phyloP scores from a whole-genome alignment of 352 stramenopile species.

The Thraustochytrium sp. region DNA sequence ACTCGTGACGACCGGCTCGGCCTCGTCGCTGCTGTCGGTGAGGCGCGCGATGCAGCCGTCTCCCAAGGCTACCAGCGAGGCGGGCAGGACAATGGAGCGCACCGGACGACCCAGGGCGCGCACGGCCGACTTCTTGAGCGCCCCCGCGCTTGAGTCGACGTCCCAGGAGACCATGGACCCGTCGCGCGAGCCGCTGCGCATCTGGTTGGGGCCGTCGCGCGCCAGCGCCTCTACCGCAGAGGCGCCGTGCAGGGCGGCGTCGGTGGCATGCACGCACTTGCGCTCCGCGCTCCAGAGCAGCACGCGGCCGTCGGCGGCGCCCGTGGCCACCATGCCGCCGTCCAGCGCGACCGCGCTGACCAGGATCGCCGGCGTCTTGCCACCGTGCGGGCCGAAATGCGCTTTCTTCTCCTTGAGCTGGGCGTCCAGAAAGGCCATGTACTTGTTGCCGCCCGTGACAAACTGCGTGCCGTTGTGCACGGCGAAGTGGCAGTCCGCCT shows the following conservation, averaged over 20 bases:
- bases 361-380: neutral
- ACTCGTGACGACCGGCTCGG: neutral
- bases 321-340: neutral
- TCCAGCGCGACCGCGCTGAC: neutral
- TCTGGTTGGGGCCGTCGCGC: neutral
- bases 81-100: no score
- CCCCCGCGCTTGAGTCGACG: no score
- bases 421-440: neutral
- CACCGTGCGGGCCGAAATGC: neutral
- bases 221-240: neutral
- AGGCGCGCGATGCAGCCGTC: neutral
- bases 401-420: neutral
- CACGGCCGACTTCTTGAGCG: no score
- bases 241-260: neutral
- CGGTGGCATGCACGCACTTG: neutral
- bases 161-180: no score
- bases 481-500: neutral
- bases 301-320: neutral
- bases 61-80: neutral
- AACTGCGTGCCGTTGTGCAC: constrained; percentile 7
- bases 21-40: neutral
- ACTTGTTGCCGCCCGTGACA: neutral
- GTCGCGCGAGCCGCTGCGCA: no score
- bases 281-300: neutral
- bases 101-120: no score